Conservation (phyloP, 2,329 filamentous ascomycete species). For the Zymoseptoria pseudotritici region DNA sequence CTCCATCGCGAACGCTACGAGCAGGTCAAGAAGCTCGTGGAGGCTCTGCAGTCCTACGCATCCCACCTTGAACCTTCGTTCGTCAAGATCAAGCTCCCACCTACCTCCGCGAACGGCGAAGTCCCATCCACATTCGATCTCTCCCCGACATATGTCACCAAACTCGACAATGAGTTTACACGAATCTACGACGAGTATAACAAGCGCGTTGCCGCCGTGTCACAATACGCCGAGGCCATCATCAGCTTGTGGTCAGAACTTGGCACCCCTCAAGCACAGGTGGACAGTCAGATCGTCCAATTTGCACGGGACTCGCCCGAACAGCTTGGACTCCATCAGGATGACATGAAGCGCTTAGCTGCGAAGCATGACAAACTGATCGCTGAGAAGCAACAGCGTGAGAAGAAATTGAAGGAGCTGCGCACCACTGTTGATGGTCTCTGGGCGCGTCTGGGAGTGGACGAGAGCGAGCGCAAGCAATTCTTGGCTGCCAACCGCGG, state of each 20-base stretch:
- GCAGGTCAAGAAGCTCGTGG: constrained; percentile 90
- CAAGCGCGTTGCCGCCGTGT: constrained; percentile 68
- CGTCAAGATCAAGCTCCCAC: constrained; percentile 75
- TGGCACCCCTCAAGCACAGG: constrained; percentile 87
- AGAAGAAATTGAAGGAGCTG: constrained; percentile 70
- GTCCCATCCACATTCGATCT: constrained; percentile 82
- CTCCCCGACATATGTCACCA: constrained; percentile 79
- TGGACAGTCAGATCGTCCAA: constrained; percentile 79
- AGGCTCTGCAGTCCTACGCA: constrained; percentile 91
- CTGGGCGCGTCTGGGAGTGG: constrained; percentile 81
- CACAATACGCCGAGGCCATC: constrained; percentile 70
- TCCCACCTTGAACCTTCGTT: constrained; percentile 90
- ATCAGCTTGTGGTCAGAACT: constrained; percentile 95
- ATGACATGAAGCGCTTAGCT: constrained; percentile 68
- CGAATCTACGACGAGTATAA: constrained; percentile 96
- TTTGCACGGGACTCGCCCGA: constrained; percentile 85
- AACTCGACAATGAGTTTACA: constrained; percentile 83
- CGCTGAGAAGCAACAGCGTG: constrained; percentile 81
- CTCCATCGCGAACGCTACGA: constrained; percentile 88
- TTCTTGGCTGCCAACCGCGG: constrained; percentile 86
- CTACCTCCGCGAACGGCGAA: constrained; percentile 66
- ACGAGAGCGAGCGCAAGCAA: constrained; percentile 71
- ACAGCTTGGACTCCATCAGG: constrained; percentile 83
- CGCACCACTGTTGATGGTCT: constrained; percentile 70
- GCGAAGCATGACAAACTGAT: constrained; percentile 71